Evolutionary conservation across 441 rosid genomes (phyloP), one percentile per base, ranked within the genome.

Genomic region (Breynia disticha): DNA sequence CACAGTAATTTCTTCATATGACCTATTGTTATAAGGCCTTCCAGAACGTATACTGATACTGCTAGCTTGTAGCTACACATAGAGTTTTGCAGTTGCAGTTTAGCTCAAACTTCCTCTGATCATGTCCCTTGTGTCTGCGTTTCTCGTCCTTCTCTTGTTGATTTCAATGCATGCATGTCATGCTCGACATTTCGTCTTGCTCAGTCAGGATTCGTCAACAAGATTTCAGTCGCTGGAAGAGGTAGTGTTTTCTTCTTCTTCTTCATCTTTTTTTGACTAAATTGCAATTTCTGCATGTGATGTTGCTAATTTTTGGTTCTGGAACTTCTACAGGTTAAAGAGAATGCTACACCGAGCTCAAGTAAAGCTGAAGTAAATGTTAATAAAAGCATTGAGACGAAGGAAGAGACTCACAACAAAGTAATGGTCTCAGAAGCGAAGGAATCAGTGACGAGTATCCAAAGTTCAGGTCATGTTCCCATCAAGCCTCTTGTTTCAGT

Each of bases 101-200:
- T 28, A 28, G 15, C 44, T 41, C 44, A 4, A 41, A 13, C 44
- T 15, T 7, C n/a, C 44, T 15, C 44, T 41, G n/a, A 41, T 15
- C 44, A 41, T 41, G 44, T 41, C 44, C 44, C 2, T 41, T 15
- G n/a, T 15, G n/a, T 1, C 44, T 3, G 15, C 44, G 13, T 41
- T 41, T 41, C n/a, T 41, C 44, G 13, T 41, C 44, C 9, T 41
- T 41, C 44, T 41, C 44, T 41, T 41, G 44, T 41, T 13, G 5
- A 4, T 41, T 41, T 41, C 44, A 13, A 41, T 41, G 44, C 44
- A 41, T 69, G 65, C 69, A 55, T 72, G 71, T 41, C 22, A 46
- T 49, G 87, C 78, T 74, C 76, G 81, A 13, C 72, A 21, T 62
- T 57, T 68, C 13, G 57, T 63, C 16, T 45, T 41, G 13, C 9